A percentile compares a stretch with the other conserved stretches of the same genome.
phyloP scores from a whole-genome alignment of 202 grass and related monocot genomes.

The Bolboschoenoplectus hybrid region DNA sequence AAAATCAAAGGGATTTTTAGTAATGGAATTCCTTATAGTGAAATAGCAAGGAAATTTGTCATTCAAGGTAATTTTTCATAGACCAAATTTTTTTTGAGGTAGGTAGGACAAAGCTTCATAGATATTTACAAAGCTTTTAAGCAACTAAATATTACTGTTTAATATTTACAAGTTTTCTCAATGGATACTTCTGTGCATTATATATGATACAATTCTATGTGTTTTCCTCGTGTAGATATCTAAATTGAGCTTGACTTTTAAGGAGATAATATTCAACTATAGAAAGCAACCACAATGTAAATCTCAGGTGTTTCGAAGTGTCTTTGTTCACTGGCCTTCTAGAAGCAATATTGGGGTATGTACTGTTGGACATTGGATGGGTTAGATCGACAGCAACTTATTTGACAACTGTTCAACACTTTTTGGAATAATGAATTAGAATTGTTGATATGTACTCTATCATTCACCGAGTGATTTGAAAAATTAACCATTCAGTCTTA shows the following conservation, averaged over 20 bases:
- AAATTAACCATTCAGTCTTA: not conserved
- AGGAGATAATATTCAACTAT: conserved; percentile 94
- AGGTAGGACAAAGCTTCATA: too few relatives aligned
- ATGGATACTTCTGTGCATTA: not conserved
- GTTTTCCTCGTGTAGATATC: conserved; percentile 57
- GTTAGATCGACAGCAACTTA: conserved; percentile 7
- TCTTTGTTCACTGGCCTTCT: conserved; percentile 80
- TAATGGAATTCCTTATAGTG: not conserved
- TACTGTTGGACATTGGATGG: conserved; percentile 6
- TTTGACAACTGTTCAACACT: not conserved
- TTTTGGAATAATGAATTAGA: conserved; percentile 3
- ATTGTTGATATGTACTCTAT: not conserved
- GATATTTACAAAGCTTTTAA: too few relatives aligned
- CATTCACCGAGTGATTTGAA: conserved; percentile 2
- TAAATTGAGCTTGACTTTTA: conserved; percentile 81
- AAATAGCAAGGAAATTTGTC: not conserved
- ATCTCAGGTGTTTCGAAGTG: conserved; percentile 91
- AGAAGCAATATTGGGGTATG: conserved; percentile 76
- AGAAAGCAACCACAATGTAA: conserved; percentile 97
- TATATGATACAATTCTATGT: conserved; percentile 20
- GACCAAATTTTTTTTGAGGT: not conserved
- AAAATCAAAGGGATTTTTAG: not conserved
- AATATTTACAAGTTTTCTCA: conserved; percentile 6
- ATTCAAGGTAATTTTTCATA: not conserved
- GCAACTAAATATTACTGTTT: not conserved